These are phyloP conservation scores for Leucosporidium yakuticum DNA, from an alignment of 768 basidiomycete genomes.

Conservation along the genomic window DNA sequence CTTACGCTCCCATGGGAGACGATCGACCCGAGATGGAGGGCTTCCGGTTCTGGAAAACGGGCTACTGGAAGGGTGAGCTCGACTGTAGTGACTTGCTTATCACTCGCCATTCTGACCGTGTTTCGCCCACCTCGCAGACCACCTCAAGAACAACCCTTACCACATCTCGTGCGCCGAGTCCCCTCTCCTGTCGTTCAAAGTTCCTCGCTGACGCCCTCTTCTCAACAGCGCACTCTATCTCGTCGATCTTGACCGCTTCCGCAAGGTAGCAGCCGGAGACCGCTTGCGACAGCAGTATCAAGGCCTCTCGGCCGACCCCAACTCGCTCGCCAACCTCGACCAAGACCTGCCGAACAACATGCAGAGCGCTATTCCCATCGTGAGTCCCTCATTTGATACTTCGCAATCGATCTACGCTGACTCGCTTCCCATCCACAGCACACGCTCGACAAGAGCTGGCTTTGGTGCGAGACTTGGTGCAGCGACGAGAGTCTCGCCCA, in stretches of 20 bases:
- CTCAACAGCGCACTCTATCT: constrained; percentile 78
- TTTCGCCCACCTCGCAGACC: constrained; percentile 52
- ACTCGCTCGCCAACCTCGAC: constrained; percentile 88
- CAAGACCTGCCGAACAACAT: constrained; percentile 98
- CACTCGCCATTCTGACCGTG: neutral
- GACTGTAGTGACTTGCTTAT: neutral
- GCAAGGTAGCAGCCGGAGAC: constrained; percentile 70
- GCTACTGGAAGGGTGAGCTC: constrained; percentile 16
- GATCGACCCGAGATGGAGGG: constrained; percentile 94
- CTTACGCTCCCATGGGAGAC: constrained; percentile 93
- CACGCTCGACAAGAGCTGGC: constrained; percentile 86
- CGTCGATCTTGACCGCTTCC: constrained; percentile 88
- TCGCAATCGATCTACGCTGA: constrained; percentile 2
- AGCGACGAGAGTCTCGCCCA: constrained; percentile 44
- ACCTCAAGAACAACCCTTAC: constrained; percentile 74
- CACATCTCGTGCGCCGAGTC: constrained; percentile 71
- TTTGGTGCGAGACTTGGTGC: constrained; percentile 99
- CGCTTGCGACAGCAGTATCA: constrained; percentile 88
- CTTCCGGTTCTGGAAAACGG: constrained; percentile 97
- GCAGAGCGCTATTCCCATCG: constrained; percentile 85
- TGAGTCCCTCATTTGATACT: constrained; percentile 48
- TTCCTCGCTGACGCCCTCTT: neutral
- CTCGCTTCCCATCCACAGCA: constrained; percentile 49
- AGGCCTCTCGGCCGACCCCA: constrained; percentile 84
- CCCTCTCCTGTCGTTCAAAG: neutral